Evolutionary conservation across 2,329 filamentous ascomycete genomes (phyloP), one percentile per base, ranked within the genome.

Genomic region (Aspergillus sp.): DNA sequence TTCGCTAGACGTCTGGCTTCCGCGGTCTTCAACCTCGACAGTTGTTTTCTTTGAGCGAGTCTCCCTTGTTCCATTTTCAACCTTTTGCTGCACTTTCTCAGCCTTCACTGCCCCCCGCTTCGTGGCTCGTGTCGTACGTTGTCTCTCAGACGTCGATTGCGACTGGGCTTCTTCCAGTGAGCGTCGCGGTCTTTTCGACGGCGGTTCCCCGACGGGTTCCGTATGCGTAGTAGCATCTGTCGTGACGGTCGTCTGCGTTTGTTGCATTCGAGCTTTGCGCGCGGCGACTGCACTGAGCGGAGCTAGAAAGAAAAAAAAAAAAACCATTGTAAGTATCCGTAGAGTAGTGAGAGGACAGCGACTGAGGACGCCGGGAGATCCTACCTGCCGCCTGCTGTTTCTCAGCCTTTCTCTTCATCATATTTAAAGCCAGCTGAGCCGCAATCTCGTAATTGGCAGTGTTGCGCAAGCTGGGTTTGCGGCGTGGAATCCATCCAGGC

Each of bases 211-310:
- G 22, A 45, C 54, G 9, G 61, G 42, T 34, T 70, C 61, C 34
- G 57, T 48, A 27, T 65, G 56, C 5, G 58, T 50, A 30, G 27
- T 51, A 49, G 63, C 58, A 48, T 68, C 66, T 30, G 63, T 48
- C 20, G 61, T 41, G n/a, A 58, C 48, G 27, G 58, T 60, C 42
- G 47, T 60, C 54, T 69, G 70, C 47, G 65, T 62, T 52, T 70
- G 68, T 58, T 75, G 70, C 60, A 73, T 71, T 51, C 72, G 69
- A 64, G 73, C 73, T 71, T 69, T 76, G 64, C 75, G 76, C 59
- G 75, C 75, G 27, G 76, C 76, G 60, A 78, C 63, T 45, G 75
- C 76, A 60, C 76, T 78, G 58, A 77, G 64, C n/a, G 71, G 71
- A 54, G 64, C 72, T 72, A 62, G 24, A 62, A 53, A 56, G 42